These are phyloP conservation scores for Staphylotrichum tortipilum DNA, from an alignment of 495 filamentous ascomycete genomes.

Conservation along the genomic window DNA sequence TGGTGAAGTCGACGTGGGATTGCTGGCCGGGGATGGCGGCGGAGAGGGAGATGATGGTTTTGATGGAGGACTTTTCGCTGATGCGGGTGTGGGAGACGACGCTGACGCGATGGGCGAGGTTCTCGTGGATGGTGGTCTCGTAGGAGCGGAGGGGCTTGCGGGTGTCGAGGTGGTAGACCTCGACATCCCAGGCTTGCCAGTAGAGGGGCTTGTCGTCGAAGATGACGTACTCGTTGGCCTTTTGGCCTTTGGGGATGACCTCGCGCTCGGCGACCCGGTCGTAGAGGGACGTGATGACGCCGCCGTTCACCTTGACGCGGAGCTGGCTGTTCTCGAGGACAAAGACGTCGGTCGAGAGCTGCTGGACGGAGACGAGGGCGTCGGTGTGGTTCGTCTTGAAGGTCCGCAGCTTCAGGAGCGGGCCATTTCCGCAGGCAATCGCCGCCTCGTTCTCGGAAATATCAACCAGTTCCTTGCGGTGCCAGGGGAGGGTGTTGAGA, in stretches of 20 bases:
- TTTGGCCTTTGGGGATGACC: slow-evolving; percentile 65
- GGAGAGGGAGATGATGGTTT: slow-evolving; percentile 73
- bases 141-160: slow-evolving; percentile 61
- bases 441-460: slow-evolving; percentile 41
- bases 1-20: slow-evolving; percentile 67
- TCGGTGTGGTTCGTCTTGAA: slow-evolving; percentile 36
- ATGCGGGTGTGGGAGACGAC: slow-evolving; percentile 76
- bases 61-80: slow-evolving; percentile 77
- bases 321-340: slow-evolving; percentile 68
- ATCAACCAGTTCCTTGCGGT: slow-evolving; percentile 60
- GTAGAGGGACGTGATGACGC: slow-evolving; percentile 72
- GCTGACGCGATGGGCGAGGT: slow-evolving; percentile 65
- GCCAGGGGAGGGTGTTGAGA: slow-evolving; percentile 81
- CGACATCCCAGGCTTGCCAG: slow-evolving; percentile 99
- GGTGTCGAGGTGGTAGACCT: slow-evolving; percentile 88
- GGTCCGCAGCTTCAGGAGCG: slow-evolving; percentile 40
- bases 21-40: slow-evolving; percentile 55
- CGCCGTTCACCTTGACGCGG: slow-evolving; percentile 59
- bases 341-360: slow-evolving; percentile 63
- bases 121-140: slow-evolving; percentile 61
- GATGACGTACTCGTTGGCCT: slow-evolving; percentile 86
- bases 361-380: slow-evolving; percentile 50
- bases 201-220: slow-evolving; percentile 97
- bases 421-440: slow-evolving; percentile 42
- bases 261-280: slow-evolving; percentile 65